phyloP scores from a whole-genome alignment of 306 rosid genomes.

The Prosopis cineraria region DNA sequence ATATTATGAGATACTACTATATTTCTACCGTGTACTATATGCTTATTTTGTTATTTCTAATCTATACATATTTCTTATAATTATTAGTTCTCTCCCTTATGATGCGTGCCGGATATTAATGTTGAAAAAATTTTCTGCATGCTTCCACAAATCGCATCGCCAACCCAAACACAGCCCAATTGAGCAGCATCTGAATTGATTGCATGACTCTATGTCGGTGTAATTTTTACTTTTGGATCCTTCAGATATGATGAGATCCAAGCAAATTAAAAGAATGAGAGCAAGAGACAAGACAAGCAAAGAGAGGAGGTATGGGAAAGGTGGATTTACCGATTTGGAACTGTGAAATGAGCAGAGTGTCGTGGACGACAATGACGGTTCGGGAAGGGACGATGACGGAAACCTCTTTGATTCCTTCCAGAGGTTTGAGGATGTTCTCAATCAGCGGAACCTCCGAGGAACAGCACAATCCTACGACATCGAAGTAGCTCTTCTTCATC shows the following conservation, averaged over 20 bases:
- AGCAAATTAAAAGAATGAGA: background rate
- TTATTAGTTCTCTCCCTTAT: background rate
- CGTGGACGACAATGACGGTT: conserved; percentile 86
- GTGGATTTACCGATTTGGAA: conserved; percentile 69
- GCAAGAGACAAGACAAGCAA: background rate
- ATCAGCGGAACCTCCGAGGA: conserved; percentile 80
- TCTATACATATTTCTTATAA: no score
- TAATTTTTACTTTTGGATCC: background rate
- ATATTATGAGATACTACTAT: no score
- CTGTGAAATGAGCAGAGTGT: conserved; percentile 66
- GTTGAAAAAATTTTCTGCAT: no score
- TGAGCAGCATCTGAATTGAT: background rate
- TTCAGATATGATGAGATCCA: background rate
- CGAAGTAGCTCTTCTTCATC: conserved; percentile 78
- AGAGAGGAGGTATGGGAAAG: background rate
- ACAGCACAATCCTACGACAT: conserved; percentile 87
- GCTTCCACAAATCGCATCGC: background rate
- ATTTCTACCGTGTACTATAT: no score
- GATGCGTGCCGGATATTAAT: no score
- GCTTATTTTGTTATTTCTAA: no score
- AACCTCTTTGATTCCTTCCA: conserved; percentile 70
- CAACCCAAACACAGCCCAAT: background rate
- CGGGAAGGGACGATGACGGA: conserved; percentile 71
- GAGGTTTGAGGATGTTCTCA: conserved; percentile 67
- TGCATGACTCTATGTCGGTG: background rate